Evolutionary conservation across 441 rosid species (phyloP), one percentile per base, ranked within the genome.

Genomic region (Arabidopsis lyrata): DNA sequence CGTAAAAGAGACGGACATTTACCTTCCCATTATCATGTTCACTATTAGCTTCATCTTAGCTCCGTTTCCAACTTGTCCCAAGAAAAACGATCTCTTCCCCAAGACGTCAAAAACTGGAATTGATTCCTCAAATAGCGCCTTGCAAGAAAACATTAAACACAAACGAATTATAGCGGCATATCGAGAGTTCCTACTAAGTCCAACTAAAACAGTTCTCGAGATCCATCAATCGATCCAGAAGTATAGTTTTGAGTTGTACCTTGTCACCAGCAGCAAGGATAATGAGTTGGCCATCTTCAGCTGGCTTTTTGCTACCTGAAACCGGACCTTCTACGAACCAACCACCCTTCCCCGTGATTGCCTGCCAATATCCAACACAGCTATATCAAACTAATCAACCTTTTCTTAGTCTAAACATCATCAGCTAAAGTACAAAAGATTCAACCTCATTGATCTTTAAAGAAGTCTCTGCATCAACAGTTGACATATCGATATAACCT

Each of bases 1-100:
- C 13, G 22, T 31, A n/a, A 41, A 74, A 48, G 27, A 50, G 15
- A 34, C 29, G 60, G 24, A 13, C 35, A 13, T 14, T 15, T 85
- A 94, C 98, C 97, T 87, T 76, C 99, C 99, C 97, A 94, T 90
- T 74, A 94, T 84, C 99, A 94, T 90, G 86, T 94, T 94, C 70
- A 94, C 95, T 32, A 90, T 89, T 67, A 92, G 95, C 76, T 95
- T 92, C 96, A 95, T 92, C 53, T 88, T 95, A 48, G 99, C 96
- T 77, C 97, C 99, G 66, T 95, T 95, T 18, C 99, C 97, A 64
- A 95, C 80, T 73, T 86, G 79, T 73, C 97, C 97, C 78, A 95
- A 59, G 86, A 77, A 95, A 87, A 90, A 92, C 11, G 97, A 85
- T 74, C 85, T 89, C 85, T 95, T 95, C 52, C 97, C 99, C 83